Evolutionary conservation across 2,329 filamentous ascomycete species (phyloP).

Genomic region (Apiospora pterosperma): DNA sequence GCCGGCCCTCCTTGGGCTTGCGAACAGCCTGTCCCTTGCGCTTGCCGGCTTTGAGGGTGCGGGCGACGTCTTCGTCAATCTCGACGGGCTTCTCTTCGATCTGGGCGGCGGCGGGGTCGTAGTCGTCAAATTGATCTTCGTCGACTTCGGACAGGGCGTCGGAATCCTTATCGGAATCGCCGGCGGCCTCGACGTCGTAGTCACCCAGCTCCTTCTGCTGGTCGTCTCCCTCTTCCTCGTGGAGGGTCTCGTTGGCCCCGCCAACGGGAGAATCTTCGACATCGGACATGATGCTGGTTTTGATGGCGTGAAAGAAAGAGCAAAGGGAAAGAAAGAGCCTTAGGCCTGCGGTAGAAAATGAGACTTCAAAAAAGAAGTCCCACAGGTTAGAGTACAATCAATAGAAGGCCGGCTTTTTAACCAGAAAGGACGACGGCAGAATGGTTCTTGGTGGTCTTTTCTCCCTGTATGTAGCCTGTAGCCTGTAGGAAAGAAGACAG

Average conservation of each 20-base stretch:
- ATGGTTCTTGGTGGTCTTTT: too few species aligned
- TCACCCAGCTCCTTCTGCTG: slow-evolving; percentile 31
- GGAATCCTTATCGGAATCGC: slow-evolving; percentile 52
- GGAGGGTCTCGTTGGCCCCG: slow-evolving; percentile 28
- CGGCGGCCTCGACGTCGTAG: slow-evolving; percentile 38
- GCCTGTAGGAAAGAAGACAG: too few species aligned
- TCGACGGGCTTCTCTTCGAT: slow-evolving; percentile 63
- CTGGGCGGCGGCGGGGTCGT: slow-evolving; percentile 61
- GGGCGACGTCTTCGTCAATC: slow-evolving; percentile 64
- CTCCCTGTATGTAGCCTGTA: too few species aligned
- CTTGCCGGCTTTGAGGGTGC: slow-evolving; percentile 62
- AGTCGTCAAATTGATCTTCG: slow-evolving; percentile 67
- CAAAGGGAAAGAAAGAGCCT: neutral
- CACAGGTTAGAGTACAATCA: too few species aligned
- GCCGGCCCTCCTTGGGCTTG: slow-evolving; percentile 72
- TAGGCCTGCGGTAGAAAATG: neutral
- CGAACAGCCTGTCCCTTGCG: slow-evolving; percentile 63
- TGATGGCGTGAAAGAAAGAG: neutral
- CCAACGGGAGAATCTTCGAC: slow-evolving; percentile 35
- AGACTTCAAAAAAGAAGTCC: neutral
- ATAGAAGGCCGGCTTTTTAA: neutral
- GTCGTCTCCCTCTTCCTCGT: slow-evolving; percentile 23
- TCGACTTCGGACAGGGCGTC: slow-evolving; percentile 66
- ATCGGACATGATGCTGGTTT: slow-evolving; percentile 40
- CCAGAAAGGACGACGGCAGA: neutral